A percentile compares a stretch with the other conserved stretches of the same genome.
phyloP scores from a whole-genome alignment of 495 filamentous ascomycete species.

The Tuber borchii region DNA sequence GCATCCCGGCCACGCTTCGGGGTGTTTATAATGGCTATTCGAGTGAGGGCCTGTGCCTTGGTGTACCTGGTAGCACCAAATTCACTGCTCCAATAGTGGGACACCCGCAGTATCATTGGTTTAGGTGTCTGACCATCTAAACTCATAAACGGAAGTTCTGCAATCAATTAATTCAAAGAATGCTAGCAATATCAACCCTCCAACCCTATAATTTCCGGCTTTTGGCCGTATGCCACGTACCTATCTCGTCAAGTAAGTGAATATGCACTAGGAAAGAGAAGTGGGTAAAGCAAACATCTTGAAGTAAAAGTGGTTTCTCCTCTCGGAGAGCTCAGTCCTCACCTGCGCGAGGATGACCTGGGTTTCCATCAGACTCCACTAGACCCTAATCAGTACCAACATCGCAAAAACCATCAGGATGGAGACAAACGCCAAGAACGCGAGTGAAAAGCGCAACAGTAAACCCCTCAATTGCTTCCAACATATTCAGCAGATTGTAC shows the following conservation, averaged over 20 bases:
- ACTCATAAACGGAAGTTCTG: too few relatives aligned
- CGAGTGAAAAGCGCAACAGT: slow-evolving; percentile 54
- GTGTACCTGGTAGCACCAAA: neutral
- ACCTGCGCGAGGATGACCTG: slow-evolving; percentile 33
- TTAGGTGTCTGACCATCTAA: neutral
- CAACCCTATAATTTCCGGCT: neutral
- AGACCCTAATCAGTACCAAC: neutral
- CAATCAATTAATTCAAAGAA: neutral
- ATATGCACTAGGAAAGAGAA: neutral
- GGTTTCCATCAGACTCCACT: slow-evolving; percentile 30
- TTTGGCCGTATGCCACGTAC: slow-evolving; percentile 16
- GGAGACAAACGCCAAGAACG: slow-evolving; percentile 14
- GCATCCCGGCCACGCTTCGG: neutral
- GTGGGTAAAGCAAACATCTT: slow-evolving; percentile 25
- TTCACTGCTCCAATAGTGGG: neutral
- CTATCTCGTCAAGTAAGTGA: neutral
- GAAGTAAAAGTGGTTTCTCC: slow-evolving; percentile 22
- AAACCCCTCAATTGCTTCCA: slow-evolving; percentile 56
- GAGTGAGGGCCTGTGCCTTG: neutral
- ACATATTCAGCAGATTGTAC: slow-evolving; percentile 55
- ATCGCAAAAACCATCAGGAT: neutral
- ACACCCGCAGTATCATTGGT: neutral
- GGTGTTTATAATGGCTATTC: neutral
- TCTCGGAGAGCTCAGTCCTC: slow-evolving; percentile 25
- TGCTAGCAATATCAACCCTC: neutral